Conservation (phyloP, 2,329 filamentous ascomycete species). For the Ceratocystis ficicola region DNA sequence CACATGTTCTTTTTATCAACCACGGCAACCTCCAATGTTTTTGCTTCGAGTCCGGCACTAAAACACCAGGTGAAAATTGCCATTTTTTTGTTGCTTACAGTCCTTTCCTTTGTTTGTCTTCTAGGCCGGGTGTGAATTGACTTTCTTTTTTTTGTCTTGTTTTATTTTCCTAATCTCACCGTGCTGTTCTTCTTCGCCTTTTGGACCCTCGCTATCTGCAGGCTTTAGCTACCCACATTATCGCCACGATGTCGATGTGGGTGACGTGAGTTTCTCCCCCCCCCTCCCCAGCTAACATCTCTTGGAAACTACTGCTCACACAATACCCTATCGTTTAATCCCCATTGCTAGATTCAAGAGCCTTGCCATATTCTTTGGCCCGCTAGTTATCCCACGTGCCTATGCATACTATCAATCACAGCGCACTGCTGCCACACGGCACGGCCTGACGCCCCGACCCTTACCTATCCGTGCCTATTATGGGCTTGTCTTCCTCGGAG, state of each 20-base stretch:
- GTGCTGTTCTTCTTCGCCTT: neutral
- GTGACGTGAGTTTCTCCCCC: slow-evolving; percentile 19
- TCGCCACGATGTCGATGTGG: slow-evolving; percentile 20
- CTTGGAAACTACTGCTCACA: neutral
- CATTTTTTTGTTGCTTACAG: neutral
- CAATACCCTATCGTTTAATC: neutral
- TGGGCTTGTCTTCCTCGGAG: slow-evolving; percentile 48
- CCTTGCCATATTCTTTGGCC: slow-evolving; percentile 53
- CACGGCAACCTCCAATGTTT: neutral
- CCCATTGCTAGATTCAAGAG: slow-evolving; percentile 37
- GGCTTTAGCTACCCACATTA: slow-evolving; percentile 3
- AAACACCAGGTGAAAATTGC: neutral
- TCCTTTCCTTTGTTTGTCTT: neutral
- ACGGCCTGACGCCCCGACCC: slow-evolving; percentile 40
- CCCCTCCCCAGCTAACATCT: neutral
- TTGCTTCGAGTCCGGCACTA: neutral
- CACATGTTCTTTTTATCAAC: slow-evolving; percentile 7
- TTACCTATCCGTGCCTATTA: slow-evolving; percentile 42
- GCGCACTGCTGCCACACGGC: slow-evolving; percentile 31
- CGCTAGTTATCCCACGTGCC: slow-evolving; percentile 55
- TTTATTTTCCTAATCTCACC: neutral
- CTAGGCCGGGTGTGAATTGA: neutral
- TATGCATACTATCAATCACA: slow-evolving; percentile 51
- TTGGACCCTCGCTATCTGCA: neutral
- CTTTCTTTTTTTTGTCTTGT: neutral